Base-by-base conservation (phyloP, 768 basidiomycete genomes). In the Arthromyces matolae region DNA sequence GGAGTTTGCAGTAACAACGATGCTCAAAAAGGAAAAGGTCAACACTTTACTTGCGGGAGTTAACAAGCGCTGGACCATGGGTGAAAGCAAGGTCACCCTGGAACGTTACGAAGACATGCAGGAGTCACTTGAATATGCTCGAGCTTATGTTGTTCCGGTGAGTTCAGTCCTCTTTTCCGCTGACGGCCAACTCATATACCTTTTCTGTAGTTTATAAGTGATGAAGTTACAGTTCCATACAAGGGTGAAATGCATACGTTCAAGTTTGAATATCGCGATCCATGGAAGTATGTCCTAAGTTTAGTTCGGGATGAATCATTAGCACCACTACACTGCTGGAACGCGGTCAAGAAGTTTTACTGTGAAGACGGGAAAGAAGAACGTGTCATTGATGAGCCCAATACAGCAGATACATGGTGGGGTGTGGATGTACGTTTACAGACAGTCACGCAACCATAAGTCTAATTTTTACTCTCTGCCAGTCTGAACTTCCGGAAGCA, bases 391-490 rank as follows among this genome's bases (percentile, higher is more conserved):
- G 60, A 66, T 45, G 64, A 67, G 23, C 59, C 62, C 19, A 62
- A 63, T 41, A 60, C 63, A 4, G 65, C 57, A 4, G 52, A 63
- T 42, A 55, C 52, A 1, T 67, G 65, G 65, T 64, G 59, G 56
- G 42, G 58, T n/a, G 49, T 52, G 22, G 58, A 65, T 45, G 63
- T 65, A 27, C 45, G 57, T 38, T 28, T 33, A 33, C 22, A 38
- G 24, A 8, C 31, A 39, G 20, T 53, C 5, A 10, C 37, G 3
- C 39, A 20, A n/a, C 41, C 18, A n/a, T 29, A 16, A 31, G 49
- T 27, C 35, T 16, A 14, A 19, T 40, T 52, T 34, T 47, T 34
- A n/a, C 39, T 34, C n/a, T n/a, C n/a, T n/a, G n/a, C n/a, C 27
- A 56, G 60, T 48, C 48, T 24, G 48, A 55, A 24, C 53, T 64